Percentiles rank a stretch among this genome's conserved stretches.
Conservation (phyloP, 2,329 filamentous ascomycete genomes). For the Penicillium sp. region DNA sequence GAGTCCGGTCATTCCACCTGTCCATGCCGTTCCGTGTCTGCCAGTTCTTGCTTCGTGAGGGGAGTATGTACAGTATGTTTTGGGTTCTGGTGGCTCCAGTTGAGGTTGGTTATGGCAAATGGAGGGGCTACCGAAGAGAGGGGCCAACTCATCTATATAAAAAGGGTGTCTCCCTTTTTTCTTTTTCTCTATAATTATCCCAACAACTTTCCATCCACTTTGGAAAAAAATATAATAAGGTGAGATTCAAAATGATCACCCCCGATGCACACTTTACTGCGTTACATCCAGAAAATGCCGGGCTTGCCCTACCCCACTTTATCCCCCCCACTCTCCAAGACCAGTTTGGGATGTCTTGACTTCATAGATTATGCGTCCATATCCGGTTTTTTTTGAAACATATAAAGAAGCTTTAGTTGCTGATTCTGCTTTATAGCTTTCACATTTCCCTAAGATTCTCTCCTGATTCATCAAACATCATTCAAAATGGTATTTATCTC, state of each 20-base stretch:
- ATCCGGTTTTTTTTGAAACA: constrained; percentile 1
- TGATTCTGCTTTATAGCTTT: constrained; percentile 3
- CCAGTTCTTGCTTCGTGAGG: constrained; percentile 7
- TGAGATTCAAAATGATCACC: background rate
- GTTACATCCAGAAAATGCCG: background rate
- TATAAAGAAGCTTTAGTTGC: constrained; percentile 5
- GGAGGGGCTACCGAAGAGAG: constrained; percentile 9
- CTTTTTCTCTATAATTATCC: constrained; percentile 3
- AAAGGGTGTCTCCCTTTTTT: background rate
- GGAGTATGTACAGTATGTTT: constrained; percentile 9
- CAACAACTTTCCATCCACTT: background rate
- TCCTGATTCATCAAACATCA: background rate
- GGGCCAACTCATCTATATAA: constrained; percentile 5
- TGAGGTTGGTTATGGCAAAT: background rate
- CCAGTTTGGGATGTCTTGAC: constrained; percentile 10
- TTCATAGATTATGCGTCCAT: constrained; percentile 5
- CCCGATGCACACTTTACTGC: background rate
- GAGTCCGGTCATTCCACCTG: constrained; percentile 1
- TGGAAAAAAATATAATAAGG: background rate
- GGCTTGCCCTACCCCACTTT: constrained; percentile 10
- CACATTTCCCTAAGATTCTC: constrained; percentile 3
- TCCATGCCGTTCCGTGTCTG: constrained; percentile 1
- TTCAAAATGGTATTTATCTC: constrained; percentile 61
- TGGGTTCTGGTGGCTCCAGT: constrained; percentile 8
- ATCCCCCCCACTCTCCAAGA: constrained; percentile 12